These are phyloP conservation scores for Zea mays DNA, from an alignment of 176 grass and related monocot species.

Conservation along the genomic window Zm-B73-REFERENCE-NAM-5.0 NC_050100.1:4302001-4302500, in stretches of 20 bases:
- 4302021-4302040: not conserved
- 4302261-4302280: not conserved
- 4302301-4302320: slow-evolving; percentile 15
- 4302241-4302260: not conserved
- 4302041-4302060: slow-evolving; percentile 20
- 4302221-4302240: slow-evolving; percentile 34
- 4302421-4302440: not conserved
- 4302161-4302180: slow-evolving; percentile 52
- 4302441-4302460: slow-evolving; percentile 12
- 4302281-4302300: slow-evolving; percentile 15
- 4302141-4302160: slow-evolving; percentile 50
- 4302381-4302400: not conserved
- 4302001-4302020: too few species aligned
- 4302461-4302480: not conserved
- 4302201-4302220: not conserved
- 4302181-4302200: slow-evolving; percentile 49
- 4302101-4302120: slow-evolving; percentile 61
- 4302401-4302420: not conserved
- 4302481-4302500: not conserved
- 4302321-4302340: not conserved
- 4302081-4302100: slow-evolving; percentile 74
- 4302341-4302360: slow-evolving; percentile 6
- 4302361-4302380: not conserved
- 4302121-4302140: slow-evolving; percentile 54
- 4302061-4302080: slow-evolving; percentile 53